Evolutionary conservation across 768 basidiomycete genomes (phyloP), one percentile per base, ranked within the genome.

Genomic region (Calvatia gigantea): DNA sequence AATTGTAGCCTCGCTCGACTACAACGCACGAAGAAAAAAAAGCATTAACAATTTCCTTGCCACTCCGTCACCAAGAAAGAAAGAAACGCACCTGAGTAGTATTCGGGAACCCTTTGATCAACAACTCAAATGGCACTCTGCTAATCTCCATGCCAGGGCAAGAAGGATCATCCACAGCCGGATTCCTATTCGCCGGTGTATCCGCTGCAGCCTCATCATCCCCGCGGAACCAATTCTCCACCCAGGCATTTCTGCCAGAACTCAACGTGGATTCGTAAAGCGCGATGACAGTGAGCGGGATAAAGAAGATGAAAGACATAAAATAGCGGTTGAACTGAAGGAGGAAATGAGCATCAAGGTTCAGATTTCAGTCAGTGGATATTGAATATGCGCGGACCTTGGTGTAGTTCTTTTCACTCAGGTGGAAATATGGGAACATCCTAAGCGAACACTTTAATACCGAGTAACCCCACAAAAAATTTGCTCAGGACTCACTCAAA

Each of bases 241-340:
- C 70, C 87, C 89, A 91, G 7, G 67, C 70, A 59, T 81, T 77
- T 59, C 78, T 82, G 25, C 69, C 64, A 12, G 69, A 66, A 57
- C 79, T 72, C 45, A 77, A 66, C 8, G 76, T 75, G 1, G 89
- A 79, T 71, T 97, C 95, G 62, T 76, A 88, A 31, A 94, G 63
- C 0, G 92, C 89, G 59, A 97, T 89, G 14, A 78, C 48, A 3
- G 77, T 72, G 28, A 97, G 74, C 2, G 94, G 93, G 51, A 94
- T 57, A 70, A 86, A 88, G 75, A 98, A 96, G n/a, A 96, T 57
- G 39, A 78, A 61, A 21, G 73, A 70, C 94, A 98, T 96, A 51
- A 91, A 77, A 61, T 75, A 65, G 51, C 86, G 84, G 70, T 96
- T 97, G 59, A 94, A 69, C 85, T 89, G 50, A 15, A 37, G 11